A percentile compares a stretch with the other conserved stretches of the same genome.
Conservation (phyloP, 2,329 filamentous ascomycete species). For the Calonectria pseudoturangicola region DNA sequence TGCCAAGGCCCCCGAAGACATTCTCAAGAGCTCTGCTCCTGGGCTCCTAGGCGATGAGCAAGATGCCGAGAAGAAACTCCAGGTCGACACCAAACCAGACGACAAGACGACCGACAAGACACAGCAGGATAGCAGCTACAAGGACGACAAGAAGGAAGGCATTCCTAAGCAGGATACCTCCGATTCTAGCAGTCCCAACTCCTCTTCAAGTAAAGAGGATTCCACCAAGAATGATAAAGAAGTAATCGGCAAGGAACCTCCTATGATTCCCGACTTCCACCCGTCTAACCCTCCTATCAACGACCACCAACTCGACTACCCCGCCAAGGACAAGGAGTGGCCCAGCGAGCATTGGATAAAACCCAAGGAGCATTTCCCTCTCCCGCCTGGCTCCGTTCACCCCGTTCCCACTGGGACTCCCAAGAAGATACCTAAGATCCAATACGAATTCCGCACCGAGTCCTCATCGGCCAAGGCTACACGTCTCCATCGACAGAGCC, state of each 20-base stretch:
- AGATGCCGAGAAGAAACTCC: slow-evolving; percentile 28
- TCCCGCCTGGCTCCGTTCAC: slow-evolving; percentile 82
- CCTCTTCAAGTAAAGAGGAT: not conserved
- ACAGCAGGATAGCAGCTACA: slow-evolving; percentile 2
- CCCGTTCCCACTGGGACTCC: slow-evolving; percentile 83
- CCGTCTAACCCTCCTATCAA: slow-evolving; percentile 55
- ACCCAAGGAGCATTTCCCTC: slow-evolving; percentile 84
- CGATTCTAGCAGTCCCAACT: slow-evolving; percentile 12
- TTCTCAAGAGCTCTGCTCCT: slow-evolving; percentile 34
- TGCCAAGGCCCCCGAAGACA: slow-evolving; percentile 36
- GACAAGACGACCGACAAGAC: slow-evolving; percentile 20
- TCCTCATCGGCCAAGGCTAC: slow-evolving; percentile 74
- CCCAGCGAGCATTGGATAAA: slow-evolving; percentile 81
- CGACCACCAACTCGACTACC: slow-evolving; percentile 44
- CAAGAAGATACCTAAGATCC: slow-evolving; percentile 83
- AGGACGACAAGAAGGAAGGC: slow-evolving; percentile 34
- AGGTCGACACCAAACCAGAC: slow-evolving; percentile 35
- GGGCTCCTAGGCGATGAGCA: slow-evolving; percentile 37
- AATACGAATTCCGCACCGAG: slow-evolving; percentile 83
- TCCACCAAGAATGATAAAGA: not conserved
- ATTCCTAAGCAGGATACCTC: slow-evolving; percentile 23
- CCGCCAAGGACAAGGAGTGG: slow-evolving; percentile 43
- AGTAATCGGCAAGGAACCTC: slow-evolving; percentile 37
- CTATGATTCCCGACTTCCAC: slow-evolving; percentile 49
- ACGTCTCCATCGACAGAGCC: slow-evolving; percentile 77